Conservation (phyloP, 139 green algal genomes). For the Micractinium sp. region DNA sequence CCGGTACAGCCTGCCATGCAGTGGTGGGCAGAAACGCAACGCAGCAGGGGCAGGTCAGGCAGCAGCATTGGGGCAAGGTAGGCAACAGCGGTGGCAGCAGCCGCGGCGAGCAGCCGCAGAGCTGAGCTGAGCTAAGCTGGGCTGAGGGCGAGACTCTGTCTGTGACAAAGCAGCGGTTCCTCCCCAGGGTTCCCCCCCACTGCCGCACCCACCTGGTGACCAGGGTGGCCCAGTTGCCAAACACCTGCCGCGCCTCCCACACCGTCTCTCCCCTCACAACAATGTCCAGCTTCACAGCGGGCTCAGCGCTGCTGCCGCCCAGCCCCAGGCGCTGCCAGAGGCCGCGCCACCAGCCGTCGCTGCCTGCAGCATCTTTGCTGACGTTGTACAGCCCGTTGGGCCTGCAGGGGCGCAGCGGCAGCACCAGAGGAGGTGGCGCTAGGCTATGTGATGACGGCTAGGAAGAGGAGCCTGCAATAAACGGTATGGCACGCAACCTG, state of each 20-base stretch:
- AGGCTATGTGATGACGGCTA: background rate
- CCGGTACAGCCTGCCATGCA: conserved; percentile 49
- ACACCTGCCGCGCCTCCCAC: conserved; percentile 65
- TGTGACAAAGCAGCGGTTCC: background rate
- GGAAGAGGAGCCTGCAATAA: background rate
- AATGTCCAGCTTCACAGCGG: conserved; percentile 34
- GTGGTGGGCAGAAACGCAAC: background rate
- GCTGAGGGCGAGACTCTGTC: background rate
- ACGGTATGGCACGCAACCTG: background rate
- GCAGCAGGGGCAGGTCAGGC: background rate
- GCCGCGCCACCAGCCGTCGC: background rate
- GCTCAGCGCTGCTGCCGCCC: background rate
- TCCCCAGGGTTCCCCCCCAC: background rate
- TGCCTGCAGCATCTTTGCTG: too few species aligned
- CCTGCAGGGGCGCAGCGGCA: conserved; percentile 38
- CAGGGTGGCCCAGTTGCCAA: conserved; percentile 56
- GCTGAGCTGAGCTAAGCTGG: background rate
- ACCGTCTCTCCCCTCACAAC: conserved; percentile 53
- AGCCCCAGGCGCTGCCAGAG: background rate
- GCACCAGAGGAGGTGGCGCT: background rate
- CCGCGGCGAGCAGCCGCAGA: background rate
- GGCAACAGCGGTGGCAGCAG: background rate
- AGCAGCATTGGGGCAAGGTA: background rate
- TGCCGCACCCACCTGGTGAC: conserved; percentile 38
- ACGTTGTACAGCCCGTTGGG: conserved; percentile 43